Base-by-base conservation (phyloP, 768 basidiomycete genomes). In the Paxillus ammoniavirescens region DNA sequence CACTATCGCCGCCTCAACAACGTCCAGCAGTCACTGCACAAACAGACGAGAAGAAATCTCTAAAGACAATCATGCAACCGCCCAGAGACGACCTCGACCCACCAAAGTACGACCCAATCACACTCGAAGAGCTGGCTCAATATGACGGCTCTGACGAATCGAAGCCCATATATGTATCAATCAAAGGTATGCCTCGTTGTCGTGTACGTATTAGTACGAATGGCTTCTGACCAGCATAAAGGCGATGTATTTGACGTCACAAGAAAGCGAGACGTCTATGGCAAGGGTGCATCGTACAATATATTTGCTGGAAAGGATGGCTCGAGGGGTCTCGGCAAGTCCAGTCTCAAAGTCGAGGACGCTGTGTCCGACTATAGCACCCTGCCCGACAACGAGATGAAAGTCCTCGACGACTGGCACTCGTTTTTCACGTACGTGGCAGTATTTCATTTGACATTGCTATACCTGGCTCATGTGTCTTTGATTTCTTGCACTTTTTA, bases 251-350 rank as follows among this genome's bases (percentile, higher is more conserved):
- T 97, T 71, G 94, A 98, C 68, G 96, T 99, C 8, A 75, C 88
- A 0, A 74, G 75, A 54, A 98, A 96, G 70, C 73, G 73, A 30
- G 93, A 97, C 56, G 89, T 94, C 60, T 99, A 99, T 62, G 96
- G 96, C 2, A 76, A 80, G 2, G 92, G 91, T 3, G 75, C 77
- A 23, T 83, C 87, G 4, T 93, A 94, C 71, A 80, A 82, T 59
- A 72, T 96, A 18, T 98, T 98, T 68, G 92, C 94, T 31, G 96
- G 94, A 42, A 96, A 91, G 73, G 96, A 99, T 64, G 96, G 86
- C 0, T 95, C 92, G 8, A 83, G 78, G 58, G 96, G 89, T 0
- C 76, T 99, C 7, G 96, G 93, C 41, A 86, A 86, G 83, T 93
- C 91, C 48, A 94, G 91, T 61, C 73, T 97, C 61, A 90, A 91